phyloP scores from a whole-genome alignment of 768 basidiomycete species.

The Agrocybe chaxingu region DNA sequence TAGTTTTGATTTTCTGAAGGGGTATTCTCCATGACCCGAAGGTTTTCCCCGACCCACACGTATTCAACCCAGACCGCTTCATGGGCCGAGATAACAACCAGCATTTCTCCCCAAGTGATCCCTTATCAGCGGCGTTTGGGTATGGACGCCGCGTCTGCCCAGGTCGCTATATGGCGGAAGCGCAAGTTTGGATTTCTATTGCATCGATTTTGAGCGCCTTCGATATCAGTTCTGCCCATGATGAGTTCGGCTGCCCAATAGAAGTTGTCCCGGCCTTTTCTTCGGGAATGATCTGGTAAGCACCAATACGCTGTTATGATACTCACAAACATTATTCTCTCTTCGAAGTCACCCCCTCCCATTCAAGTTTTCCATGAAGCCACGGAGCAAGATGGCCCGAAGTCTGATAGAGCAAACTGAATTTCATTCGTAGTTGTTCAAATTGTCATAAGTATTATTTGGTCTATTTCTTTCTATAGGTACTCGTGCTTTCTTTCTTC shows the following conservation, averaged over 20 bases:
- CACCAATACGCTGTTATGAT: not conserved
- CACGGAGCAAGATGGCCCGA: conserved; percentile 24
- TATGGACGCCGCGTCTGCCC: conserved; percentile 47
- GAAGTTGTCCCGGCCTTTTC: conserved; percentile 32
- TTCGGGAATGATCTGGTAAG: conserved; percentile 41
- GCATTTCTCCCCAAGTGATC: conserved; percentile 29
- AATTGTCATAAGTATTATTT: not conserved
- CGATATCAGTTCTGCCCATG: conserved; percentile 33
- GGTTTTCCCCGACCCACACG: conserved; percentile 40
- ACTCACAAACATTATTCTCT: not conserved
- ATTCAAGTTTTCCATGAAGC: conserved; percentile 8
- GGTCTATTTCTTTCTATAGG: not conserved
- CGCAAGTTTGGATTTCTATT: conserved; percentile 42
- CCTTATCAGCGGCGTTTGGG: conserved; percentile 36
- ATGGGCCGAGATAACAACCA: conserved; percentile 24
- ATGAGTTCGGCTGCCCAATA: conserved; percentile 30
- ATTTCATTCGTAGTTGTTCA: conserved; percentile 7
- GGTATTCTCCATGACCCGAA: conserved; percentile 47
- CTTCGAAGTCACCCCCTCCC: not conserved
- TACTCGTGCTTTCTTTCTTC: not conserved
- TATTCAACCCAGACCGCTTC: conserved; percentile 51
- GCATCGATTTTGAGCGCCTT: conserved; percentile 41
- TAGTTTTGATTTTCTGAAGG: conserved; percentile 25
- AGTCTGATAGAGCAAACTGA: conserved; percentile 30
- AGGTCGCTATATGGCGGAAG: conserved; percentile 42